phyloP scores from a whole-genome alignment of 805 yeast species.

The Saturnispora silvae region DNA sequence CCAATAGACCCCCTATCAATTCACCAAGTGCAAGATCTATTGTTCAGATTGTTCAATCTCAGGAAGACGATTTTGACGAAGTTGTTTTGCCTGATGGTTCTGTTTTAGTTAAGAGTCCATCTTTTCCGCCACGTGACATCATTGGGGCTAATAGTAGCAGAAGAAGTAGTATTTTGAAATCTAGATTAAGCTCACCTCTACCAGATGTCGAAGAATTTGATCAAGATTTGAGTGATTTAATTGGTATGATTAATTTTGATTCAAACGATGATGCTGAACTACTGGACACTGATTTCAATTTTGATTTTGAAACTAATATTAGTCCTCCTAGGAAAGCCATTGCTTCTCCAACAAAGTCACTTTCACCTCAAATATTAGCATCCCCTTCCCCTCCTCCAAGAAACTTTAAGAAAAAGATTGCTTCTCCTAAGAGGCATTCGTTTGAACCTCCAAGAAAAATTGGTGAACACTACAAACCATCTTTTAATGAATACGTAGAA shows the following conservation, averaged over 20 bases:
- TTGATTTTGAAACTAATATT: slow-evolving; percentile 10
- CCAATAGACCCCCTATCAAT: slow-evolving; percentile 8
- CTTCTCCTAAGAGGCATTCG: neutral
- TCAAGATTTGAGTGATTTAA: slow-evolving; percentile 20
- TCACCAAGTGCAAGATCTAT: slow-evolving; percentile 17
- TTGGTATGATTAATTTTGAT: slow-evolving; percentile 23
- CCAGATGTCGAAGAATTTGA: neutral
- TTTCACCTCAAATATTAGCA: neutral
- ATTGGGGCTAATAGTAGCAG: slow-evolving; percentile 5
- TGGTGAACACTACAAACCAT: slow-evolving; percentile 3
- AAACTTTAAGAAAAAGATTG: neutral
- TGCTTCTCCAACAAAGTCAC: neutral
- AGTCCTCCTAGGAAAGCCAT: slow-evolving; percentile 8
- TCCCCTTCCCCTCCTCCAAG: neutral
- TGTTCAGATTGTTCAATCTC: slow-evolving; percentile 17
- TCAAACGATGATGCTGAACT: slow-evolving; percentile 14
- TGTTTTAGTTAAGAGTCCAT: slow-evolving; percentile 28
- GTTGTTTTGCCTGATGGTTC: slow-evolving; percentile 31
- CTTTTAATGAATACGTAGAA: slow-evolving; percentile 11
- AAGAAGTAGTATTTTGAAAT: slow-evolving; percentile 12
- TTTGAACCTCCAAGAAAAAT: neutral
- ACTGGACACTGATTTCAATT: slow-evolving; percentile 19
- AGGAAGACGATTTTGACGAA: slow-evolving; percentile 13
- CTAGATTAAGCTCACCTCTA: slow-evolving; percentile 2
- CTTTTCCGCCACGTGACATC: slow-evolving; percentile 4